Evolutionary conservation across 371 early-diverging fungal species (phyloP), one percentile per base, ranked within the genome.

Genomic region (Choanephora cucurbitarum): DNA sequence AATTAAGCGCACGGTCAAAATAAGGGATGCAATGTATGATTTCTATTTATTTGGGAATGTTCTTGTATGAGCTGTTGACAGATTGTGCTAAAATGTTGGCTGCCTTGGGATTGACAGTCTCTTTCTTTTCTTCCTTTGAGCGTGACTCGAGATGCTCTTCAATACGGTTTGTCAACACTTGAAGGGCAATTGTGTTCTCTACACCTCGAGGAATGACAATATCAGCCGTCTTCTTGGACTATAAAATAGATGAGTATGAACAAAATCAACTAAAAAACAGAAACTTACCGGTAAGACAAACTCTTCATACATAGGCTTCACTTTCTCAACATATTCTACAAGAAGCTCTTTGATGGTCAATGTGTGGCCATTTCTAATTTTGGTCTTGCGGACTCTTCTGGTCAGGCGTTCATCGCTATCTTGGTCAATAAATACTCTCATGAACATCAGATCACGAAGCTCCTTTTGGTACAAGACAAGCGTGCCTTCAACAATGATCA

Each of bases 291-390:
- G 93, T 59, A 81, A 75, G 44, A 94, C 82, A 66, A 88, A 94
- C 45, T 93, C 91, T 55, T 93, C 93, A 63, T 91, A 93, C 60
- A 84, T 75, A 6, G 93, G 93, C 71, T 94, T 94, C 11, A 90
- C 91, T 60, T 80, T 84, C n/a, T 77, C 77, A 32, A 90, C 75
- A 58, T 93, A 94, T 44, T 82, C 74, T 19, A 80, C 74, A 34
- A 94, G 67, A 13, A 90, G 73, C 18, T 78, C 66, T 32, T 84
- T 80, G 24, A 80, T 67, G 3, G 75, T 55, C 52, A 80, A 59
- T 1, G 55, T 60, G n/a, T 56, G 55, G 6, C 68, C 73, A 45
- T 66, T 68, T 49, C 75, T 55, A 11, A 62, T 22, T 15, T 61
- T 65, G 4, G 59, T 52, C 44, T 70, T 72, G 22, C 50, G 59